phyloP scores from a whole-genome alignment of 179 eudicot genomes.

The Silene coronaria region DNA sequence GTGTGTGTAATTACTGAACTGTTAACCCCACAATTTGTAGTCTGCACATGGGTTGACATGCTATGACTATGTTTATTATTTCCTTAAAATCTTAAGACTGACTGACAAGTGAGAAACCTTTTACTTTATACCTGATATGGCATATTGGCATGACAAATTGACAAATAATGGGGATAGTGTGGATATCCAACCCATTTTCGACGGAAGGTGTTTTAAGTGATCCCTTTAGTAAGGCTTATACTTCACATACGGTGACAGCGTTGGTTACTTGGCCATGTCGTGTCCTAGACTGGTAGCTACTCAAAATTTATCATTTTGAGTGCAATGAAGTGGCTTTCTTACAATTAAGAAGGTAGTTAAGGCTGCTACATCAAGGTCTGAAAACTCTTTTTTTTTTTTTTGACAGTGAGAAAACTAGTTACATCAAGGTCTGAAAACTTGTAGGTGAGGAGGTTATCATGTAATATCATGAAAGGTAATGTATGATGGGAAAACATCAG shows the following conservation, averaged over 20 bases:
- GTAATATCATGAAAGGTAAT: background rate
- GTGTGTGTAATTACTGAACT: slow-evolving; percentile 14
- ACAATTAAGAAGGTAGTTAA: background rate
- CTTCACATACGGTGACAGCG: background rate
- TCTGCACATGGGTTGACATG: slow-evolving; percentile 21
- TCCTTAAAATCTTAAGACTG: slow-evolving; percentile 6
- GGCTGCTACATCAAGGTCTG: background rate
- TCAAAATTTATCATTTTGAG: background rate
- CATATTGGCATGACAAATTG: background rate
- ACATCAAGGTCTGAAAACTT: background rate
- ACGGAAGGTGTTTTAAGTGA: background rate
- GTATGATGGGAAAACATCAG: background rate
- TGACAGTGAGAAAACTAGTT: too few species aligned
- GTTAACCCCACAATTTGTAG: slow-evolving; percentile 19
- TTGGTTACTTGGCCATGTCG: background rate
- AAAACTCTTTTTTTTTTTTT: too few species aligned
- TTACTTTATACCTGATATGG: slow-evolving; percentile 8
- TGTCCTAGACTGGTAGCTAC: background rate
- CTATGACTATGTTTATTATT: background rate
- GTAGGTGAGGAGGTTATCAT: background rate
- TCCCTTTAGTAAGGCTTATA: background rate
- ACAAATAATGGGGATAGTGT: background rate
- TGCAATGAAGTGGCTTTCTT: background rate
- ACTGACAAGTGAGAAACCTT: slow-evolving; percentile 16
- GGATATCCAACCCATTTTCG: slow-evolving; percentile 13